Base-by-base conservation (phyloP, 257 asterid species). In the Fraxinus americana region DNA sequence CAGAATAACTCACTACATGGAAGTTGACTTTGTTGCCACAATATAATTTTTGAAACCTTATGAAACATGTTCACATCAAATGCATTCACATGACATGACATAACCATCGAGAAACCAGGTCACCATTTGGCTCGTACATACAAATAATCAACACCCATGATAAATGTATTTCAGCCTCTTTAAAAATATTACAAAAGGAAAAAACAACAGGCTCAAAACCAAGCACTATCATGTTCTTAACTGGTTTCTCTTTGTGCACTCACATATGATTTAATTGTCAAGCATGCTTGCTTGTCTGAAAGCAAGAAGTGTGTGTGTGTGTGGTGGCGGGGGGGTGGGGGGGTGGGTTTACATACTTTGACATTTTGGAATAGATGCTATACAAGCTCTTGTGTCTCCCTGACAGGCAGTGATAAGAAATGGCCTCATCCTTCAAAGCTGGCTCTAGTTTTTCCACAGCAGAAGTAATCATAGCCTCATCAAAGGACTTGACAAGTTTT, bases 381-480 rank as follows among this genome's bases (percentile, higher is more conserved):
- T 92, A 96, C 89, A 93, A 83, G 95, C 97, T 93, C 79, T 96
- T 96, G 67, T 93, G 96, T 73, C 99, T 79, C 78, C 98, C 99
- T 6, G 92, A 93, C 39, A 90, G 86, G 70, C 78, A 85, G 76
- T 90, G 92, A 83, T 83, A 91, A 21, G 92, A 71, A 75, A 93
- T 72, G 63, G 86, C 89, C 4, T 77, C 87, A 81, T 74, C 91
- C 84, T 85, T 86, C 71, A 96, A 75, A 50, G 92, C 96, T 75
- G 79, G 82, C 86, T 93, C 92, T 36, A 96, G 87, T 85, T 90
- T 96, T 90, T 86, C 90, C 76, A 87, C 88, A 4, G 97, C 89
- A 71, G 89, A 87, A 70, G 85, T 84, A 75, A 91, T 84, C 85
- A 90, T 73, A 67, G 92, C 91, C 83, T 93, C 97, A 1, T 96